Percentiles rank a stretch among this genome's conserved stretches.
phyloP scores from a whole-genome alignment of 495 filamentous ascomycete genomes.

The Staphylotrichum tortipilum region DNA sequence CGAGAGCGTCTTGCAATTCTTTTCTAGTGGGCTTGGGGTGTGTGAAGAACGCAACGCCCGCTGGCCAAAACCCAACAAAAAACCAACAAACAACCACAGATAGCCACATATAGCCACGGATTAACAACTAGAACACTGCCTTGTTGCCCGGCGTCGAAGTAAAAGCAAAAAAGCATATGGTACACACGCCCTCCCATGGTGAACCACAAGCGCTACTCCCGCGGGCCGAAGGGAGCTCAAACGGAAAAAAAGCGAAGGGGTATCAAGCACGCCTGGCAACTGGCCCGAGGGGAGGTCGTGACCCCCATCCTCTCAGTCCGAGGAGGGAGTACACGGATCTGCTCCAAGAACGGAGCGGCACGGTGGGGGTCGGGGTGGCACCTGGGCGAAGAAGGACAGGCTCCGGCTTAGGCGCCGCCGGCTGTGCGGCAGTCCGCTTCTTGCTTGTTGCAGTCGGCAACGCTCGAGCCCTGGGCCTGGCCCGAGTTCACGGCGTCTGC shows the following conservation, averaged over 20 bases:
- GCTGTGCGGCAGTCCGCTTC: slow-evolving; percentile 23
- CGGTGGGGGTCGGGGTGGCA: neutral
- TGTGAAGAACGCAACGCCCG: neutral
- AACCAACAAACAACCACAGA: slow-evolving; percentile 6
- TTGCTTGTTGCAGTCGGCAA: slow-evolving; percentile 40
- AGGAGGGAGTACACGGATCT: neutral
- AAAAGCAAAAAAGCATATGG: neutral
- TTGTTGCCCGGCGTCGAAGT: slow-evolving; percentile 1
- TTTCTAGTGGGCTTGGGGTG: neutral
- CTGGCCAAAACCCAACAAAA: neutral
- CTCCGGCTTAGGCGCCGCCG: slow-evolving; percentile 10
- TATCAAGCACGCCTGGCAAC: neutral
- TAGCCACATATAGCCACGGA: slow-evolving; percentile 1
- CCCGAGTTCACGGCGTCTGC: slow-evolving; percentile 38
- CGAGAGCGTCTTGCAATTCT: neutral
- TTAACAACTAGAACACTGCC: slow-evolving; percentile 4
- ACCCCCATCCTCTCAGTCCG: neutral
- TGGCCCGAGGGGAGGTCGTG: neutral
- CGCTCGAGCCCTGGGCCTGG: slow-evolving; percentile 19
- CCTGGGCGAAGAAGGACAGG: neutral
- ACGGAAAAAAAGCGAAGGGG: neutral
- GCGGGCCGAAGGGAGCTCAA: neutral
- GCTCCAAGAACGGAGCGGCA: neutral
- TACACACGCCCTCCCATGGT: slow-evolving; percentile 5
- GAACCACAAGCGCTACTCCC: neutral